Evolutionary conservation across 164 flowering plant genomes (phyloP).

Genomic region (Paratinospora sagittata): DNA sequence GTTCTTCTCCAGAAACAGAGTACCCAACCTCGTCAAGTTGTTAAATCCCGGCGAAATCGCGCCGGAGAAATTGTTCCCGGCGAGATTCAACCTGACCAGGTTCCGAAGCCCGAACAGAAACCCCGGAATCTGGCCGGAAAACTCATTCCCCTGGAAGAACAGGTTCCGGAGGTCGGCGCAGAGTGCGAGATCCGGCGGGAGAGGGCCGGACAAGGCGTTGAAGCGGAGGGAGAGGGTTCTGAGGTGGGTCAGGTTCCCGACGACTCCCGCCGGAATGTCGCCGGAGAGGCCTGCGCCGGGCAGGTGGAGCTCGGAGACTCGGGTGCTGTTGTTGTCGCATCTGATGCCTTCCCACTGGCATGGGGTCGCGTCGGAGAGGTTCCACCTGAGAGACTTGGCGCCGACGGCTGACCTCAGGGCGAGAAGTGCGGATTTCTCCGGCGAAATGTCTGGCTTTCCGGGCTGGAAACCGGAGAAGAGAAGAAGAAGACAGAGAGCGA

Average conservation of each 20-base stretch:
- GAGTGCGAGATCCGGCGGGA: conserved; percentile 57
- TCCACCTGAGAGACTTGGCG: conserved; percentile 59
- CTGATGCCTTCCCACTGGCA: conserved; percentile 58
- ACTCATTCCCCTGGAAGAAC: conserved; percentile 54
- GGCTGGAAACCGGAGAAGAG: neutral
- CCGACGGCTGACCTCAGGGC: conserved; percentile 49
- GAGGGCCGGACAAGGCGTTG: conserved; percentile 49
- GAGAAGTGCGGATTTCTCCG: conserved; percentile 53
- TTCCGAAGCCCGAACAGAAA: conserved; percentile 30
- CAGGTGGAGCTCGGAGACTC: conserved; percentile 50
- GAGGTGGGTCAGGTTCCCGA: conserved; percentile 56
- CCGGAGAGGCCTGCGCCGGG: conserved; percentile 63
- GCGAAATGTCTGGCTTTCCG: conserved; percentile 32
- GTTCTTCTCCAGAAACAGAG: conserved; percentile 50
- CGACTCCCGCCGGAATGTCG: conserved; percentile 33
- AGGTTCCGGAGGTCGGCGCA: conserved; percentile 48
- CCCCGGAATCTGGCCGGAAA: conserved; percentile 59
- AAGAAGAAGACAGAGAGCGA: conserved; percentile 14
- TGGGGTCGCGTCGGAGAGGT: conserved; percentile 24
- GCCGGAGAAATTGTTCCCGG: conserved; percentile 56
- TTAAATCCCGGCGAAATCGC: conserved; percentile 39
- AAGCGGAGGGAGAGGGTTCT: conserved; percentile 56
- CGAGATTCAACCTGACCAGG: conserved; percentile 59
- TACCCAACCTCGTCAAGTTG: conserved; percentile 41
- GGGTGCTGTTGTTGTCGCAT: conserved; percentile 29